Base-by-base conservation (phyloP, 2,329 filamentous ascomycete species). In the Polychaeton citri region DNA sequence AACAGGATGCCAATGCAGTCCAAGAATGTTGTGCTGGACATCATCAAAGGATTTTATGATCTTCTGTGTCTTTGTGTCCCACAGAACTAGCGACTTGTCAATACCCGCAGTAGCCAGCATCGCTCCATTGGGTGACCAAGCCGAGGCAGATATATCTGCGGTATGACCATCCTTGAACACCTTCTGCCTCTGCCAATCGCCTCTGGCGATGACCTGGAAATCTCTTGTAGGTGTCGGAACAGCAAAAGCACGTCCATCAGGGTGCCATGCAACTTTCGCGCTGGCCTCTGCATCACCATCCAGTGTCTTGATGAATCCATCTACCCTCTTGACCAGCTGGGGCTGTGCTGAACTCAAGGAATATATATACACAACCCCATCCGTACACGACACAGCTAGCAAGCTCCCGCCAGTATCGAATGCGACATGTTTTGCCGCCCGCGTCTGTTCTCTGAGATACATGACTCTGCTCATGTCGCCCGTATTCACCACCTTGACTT, bases 71-170 rank as follows among this genome's bases (percentile, higher is more conserved):
- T 81, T 86, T 2, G 83, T 80, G 52, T 95, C 85, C 90, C 92
- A 98, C 2, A 98, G 65, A 18, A 81, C 56, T 3, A 92, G 62
- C 53, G 76, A 83, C 15, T 71, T 63, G 45, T 70, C 65, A 21
- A 65, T 59, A n/a, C 65, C 68, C 4, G 71, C 68, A 13, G 68
- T 73, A 12, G 78, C 85, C 16, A 98, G 67, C 50, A 98, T 68
- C 1, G 87, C 83, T 26, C 90, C 90, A 53, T 98, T 98, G 2
- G 86, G 85, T 10, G 88, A 94, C 90, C 90, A 98, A 21, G 82
- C 77, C 21, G 92, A 62, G 2, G 87, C 81, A 0, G 85, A 94
- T 39, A 98, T 79, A 46, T 92, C 82, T 13, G 79, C 79, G 30
- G 76, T 76, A 53, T 96, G 90, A 0, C 81, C 85, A 19, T 78